These are phyloP conservation scores for Suillus tomentosus DNA, from an alignment of 768 basidiomycete species.

Conservation along the genomic window DNA sequence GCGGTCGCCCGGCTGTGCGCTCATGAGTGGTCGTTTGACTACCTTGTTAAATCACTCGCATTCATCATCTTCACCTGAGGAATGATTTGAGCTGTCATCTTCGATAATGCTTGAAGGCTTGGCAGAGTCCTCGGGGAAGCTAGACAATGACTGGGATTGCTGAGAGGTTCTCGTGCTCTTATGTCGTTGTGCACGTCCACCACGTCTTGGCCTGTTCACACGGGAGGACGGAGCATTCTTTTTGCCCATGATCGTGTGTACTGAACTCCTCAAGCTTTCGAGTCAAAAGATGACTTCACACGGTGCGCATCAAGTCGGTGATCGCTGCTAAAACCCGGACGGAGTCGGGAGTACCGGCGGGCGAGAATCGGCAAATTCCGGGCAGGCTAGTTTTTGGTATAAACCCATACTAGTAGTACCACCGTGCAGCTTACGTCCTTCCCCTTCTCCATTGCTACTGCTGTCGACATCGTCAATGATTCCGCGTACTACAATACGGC, in stretches of 20 bases:
- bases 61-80: constrained; percentile 31
- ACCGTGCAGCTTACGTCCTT: not conserved
- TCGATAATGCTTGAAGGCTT: constrained; percentile 62
- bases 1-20: constrained; percentile 15
- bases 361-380: constrained; percentile 4
- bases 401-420: constrained; percentile 1
- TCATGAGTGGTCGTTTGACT: not conserved
- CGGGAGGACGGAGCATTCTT: constrained; percentile 9
- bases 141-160: not conserved
- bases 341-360: constrained; percentile 1
- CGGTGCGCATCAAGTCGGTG: too few species aligned
- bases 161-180: not conserved
- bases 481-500: constrained; percentile 38
- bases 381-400: not conserved
- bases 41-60: constrained; percentile 25
- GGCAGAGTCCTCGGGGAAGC: constrained; percentile 29
- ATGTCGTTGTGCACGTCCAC: constrained; percentile 7
- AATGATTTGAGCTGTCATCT: constrained; percentile 41
- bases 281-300: too few species aligned
- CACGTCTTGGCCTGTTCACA: not conserved
- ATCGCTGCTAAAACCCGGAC: not conserved
- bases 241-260: constrained; percentile 9
- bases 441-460: not conserved
- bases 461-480: constrained; percentile 31
- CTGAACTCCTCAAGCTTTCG: not conserved